Evolutionary conservation across 2,329 filamentous ascomycete species (phyloP), one percentile per base, ranked within the genome.

Genomic region (Neofusicoccum parvum): DNA sequence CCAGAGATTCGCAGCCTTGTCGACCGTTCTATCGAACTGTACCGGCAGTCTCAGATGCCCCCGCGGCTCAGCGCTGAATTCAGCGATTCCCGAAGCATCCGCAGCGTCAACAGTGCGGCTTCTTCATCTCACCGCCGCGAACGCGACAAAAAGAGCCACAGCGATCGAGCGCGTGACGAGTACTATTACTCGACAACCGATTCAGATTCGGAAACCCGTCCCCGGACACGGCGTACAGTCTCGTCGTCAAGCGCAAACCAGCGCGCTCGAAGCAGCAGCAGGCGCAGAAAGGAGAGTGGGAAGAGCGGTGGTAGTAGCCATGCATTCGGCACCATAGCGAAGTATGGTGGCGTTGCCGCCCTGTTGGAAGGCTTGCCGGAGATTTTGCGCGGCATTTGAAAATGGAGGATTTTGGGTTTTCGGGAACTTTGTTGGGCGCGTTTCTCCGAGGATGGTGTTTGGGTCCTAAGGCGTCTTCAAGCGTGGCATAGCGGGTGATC

Each of bases 1-100:
- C 5, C 71, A 9, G 71, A 78, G 69, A 69, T 79, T 34, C 72
- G 75, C 45, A 67, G 65, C 5, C 74, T 79, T 9, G 76, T 79
- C 3, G 76, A 79, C 67, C 72, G 76, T n/a, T 78, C 76, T 1
- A 75, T 78, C 3, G 74, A 77, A 23, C 70, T 78, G 3, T 78
- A 74, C 43, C 72, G 76, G 11, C 69, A 72, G 49, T 73, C 63
- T 32, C 68, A 68, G 41, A 64, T 66, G 5, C 65, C 69, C 2
- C 58, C 71, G 15, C 50, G 62, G 7, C 62, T 64, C 41, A 60
- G 43, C 32, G 56, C 56, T 14, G 63, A 54, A 9, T 32, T 37
- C 34, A 65, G 37, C 36, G 51, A 58, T 20, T 58, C 63, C 32
- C 23, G 39, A 3, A 58, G 51, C 7, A 43, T 49, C 62, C 39